These are phyloP conservation scores for Anthracocystis setariae DNA, from an alignment of 1,284 basidiomycete species.

Conservation along the genomic window DNA sequence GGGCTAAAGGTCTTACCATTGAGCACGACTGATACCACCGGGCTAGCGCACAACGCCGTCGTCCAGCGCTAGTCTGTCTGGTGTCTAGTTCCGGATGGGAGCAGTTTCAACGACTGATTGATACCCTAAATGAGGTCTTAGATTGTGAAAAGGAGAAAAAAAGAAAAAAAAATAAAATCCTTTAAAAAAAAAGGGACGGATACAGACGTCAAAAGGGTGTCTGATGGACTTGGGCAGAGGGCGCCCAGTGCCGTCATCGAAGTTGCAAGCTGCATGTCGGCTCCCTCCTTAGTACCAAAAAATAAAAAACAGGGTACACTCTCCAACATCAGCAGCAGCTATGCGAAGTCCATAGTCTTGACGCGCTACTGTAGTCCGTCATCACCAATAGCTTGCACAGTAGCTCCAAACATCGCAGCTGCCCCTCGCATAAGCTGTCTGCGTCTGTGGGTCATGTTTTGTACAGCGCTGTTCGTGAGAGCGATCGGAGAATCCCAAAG, in stretches of 20 bases:
- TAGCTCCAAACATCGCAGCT: background rate
- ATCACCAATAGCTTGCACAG: constrained; percentile 6
- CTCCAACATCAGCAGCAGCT: background rate
- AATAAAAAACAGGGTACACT: background rate
- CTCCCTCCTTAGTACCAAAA: background rate
- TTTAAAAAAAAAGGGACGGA: constrained; percentile 5
- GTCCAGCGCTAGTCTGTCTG: too few species aligned
- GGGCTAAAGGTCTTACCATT: background rate
- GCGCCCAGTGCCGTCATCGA: constrained; percentile 41
- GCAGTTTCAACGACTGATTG: too few species aligned
- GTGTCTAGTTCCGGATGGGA: too few species aligned
- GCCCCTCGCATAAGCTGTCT: background rate
- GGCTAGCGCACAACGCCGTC: too few species aligned
- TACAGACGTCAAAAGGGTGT: constrained; percentile 1
- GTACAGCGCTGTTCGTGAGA: background rate
- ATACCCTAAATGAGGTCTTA: background rate
- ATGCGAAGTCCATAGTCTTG: background rate
- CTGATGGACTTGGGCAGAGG: constrained; percentile 25
- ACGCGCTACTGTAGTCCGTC: background rate
- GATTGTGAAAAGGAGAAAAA: background rate
- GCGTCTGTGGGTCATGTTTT: background rate
- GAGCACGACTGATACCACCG: too few species aligned
- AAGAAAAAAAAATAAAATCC: background rate
- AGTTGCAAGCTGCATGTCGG: constrained; percentile 23
- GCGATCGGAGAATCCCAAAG: constrained; percentile 9